Evolutionary conservation across 306 rosid species (phyloP), one percentile per base, ranked within the genome.

Genomic region (Comarum palustre): DNA sequence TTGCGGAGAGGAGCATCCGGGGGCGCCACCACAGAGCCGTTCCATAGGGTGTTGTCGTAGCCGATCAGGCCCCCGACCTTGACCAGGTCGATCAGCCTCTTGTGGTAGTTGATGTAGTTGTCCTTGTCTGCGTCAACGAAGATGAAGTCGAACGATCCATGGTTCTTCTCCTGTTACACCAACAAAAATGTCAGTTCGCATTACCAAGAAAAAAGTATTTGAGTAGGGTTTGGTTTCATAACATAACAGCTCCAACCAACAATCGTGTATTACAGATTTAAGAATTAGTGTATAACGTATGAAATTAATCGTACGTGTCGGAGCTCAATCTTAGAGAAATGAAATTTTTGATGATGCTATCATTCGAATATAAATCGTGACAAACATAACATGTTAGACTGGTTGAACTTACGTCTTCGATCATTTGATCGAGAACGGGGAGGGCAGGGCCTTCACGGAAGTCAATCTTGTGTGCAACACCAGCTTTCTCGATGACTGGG

Each of bases 381-480:
- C 4, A 15, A 15, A 34, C 2, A 20, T 50, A 51, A 51, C 13
- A 50, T 13, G 13, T 12, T 0, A 69, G 3, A 13, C 15, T 0
- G 32, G 1, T 4, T 4, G 2, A 4, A 57, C 19, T 11, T 87
- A 93, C 98, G 2, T 93, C 93, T 81, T 82, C 74, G 3, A 90
- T 27, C 84, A 93, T 54, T 32, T 75, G 78, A 46, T 93, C 98
- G n/a, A 93, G 97, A 59, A 82, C 85, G 0, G 97, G 98, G 54
- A 93, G 97, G 66, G 98, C 98, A 55, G 98, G 97, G 63, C 98
- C 98, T 80, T 93, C 98, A 72, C 84, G 90, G 87, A 93, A 93
- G 8, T 89, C 93, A 59, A 93, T 93, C 85, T 93, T 93, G 85
- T 93, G 97, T 59, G 85, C 93, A 61, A 90, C 88, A 3, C 96